Conservation (phyloP, 768 basidiomycete species). For the Leucosporidium scottii region DNA sequence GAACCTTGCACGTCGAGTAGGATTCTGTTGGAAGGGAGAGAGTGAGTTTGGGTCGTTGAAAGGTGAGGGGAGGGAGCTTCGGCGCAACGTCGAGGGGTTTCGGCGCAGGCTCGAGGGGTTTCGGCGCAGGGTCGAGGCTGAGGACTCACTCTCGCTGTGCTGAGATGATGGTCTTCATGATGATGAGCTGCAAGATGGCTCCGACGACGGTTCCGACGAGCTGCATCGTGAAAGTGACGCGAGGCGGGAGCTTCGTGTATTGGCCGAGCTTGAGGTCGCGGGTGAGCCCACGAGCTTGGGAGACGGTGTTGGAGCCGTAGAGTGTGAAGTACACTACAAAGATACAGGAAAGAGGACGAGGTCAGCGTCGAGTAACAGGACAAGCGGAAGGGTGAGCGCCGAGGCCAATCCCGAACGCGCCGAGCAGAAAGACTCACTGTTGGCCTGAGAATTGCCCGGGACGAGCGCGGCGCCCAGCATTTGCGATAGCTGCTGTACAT, state of each 20-base stretch:
- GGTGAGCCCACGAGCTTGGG: conserved; percentile 47
- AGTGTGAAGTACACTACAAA: conserved; percentile 54
- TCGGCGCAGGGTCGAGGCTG: conserved; percentile 51
- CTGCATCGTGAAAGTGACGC: conserved; percentile 59
- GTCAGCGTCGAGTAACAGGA: no score
- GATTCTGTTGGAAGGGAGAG: conserved; percentile 48
- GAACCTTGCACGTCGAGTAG: conserved; percentile 55
- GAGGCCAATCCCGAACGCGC: no score
- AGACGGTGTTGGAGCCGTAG: conserved; percentile 51
- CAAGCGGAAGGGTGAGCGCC: no score
- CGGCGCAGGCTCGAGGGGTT: no score
- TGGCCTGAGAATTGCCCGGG: conserved; percentile 58
- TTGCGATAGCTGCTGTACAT: conserved; percentile 46
- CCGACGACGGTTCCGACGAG: conserved; percentile 55
- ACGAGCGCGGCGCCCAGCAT: conserved; percentile 49
- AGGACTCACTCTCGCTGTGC: conserved; percentile 51
- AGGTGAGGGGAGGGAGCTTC: no score
- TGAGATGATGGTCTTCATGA: conserved; percentile 58
- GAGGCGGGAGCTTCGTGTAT: conserved; percentile 57
- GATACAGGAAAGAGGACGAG: no score
- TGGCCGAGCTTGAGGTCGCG: conserved; percentile 52
- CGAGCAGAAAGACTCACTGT: no score
- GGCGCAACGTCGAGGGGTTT: no score
- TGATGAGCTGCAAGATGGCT: conserved; percentile 44
- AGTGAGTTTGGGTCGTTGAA: conserved; percentile 37